phyloP scores from a whole-genome alignment of 441 rosid genomes.

The Aleurites moluccanus region DNA sequence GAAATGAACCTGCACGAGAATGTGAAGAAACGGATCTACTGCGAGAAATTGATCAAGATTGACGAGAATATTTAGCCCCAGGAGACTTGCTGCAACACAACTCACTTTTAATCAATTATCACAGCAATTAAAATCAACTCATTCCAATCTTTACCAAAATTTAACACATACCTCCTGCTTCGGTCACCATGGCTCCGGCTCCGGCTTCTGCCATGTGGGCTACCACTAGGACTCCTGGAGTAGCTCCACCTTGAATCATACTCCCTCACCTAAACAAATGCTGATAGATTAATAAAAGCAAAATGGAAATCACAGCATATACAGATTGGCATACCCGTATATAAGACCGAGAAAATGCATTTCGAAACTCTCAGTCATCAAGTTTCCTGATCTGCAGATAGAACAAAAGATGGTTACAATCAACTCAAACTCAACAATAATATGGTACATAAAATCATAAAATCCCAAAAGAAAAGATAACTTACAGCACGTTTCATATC shows the following conservation, averaged over 20 bases:
- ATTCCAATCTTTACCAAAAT: slow-evolving; percentile 3
- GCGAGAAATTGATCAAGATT: slow-evolving; percentile 44
- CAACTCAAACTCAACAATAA: neutral
- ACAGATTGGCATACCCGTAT: slow-evolving; percentile 58
- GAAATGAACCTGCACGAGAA: slow-evolving; percentile 47
- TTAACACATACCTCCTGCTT: slow-evolving; percentile 54
- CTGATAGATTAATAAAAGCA: neutral
- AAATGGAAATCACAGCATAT: neutral
- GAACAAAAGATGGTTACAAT: neutral
- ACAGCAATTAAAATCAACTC: neutral
- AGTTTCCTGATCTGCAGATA: slow-evolving; percentile 70
- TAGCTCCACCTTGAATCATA: slow-evolving; percentile 57
- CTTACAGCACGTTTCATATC: slow-evolving; percentile 99
- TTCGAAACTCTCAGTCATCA: slow-evolving; percentile 81
- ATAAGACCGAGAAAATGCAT: slow-evolving; percentile 83
- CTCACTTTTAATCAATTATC: slow-evolving; percentile 10
- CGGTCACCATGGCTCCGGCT: slow-evolving; percentile 56
- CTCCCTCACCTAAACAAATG: slow-evolving; percentile 67
- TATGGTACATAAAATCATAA: neutral
- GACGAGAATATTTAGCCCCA: slow-evolving; percentile 30
- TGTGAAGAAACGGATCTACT: slow-evolving; percentile 54
- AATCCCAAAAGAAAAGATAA: slow-evolving; percentile 11
- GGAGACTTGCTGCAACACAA: slow-evolving; percentile 56
- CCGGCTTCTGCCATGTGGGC: slow-evolving; percentile 34
- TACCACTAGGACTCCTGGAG: slow-evolving; percentile 60